Evolutionary conservation across 176 grass and related monocot species (phyloP), one percentile per base, ranked within the genome.

Genomic region (Pontederia crassipes): DNA sequence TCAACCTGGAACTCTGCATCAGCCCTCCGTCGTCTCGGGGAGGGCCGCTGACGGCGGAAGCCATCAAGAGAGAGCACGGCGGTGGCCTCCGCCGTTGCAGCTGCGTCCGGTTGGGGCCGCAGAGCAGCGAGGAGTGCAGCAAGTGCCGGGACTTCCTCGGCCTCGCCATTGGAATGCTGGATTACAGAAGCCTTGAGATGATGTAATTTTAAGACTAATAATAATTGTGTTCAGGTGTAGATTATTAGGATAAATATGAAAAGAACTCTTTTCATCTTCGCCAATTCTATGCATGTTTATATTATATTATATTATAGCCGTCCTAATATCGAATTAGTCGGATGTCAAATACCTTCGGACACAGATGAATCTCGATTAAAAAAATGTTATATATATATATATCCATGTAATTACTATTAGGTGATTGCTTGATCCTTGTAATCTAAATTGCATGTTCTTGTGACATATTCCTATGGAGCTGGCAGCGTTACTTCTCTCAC

Each of bases 181-280:
- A 84, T 57, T 95, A 83, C 81, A 87, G 91, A 95, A 90, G 77
- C 74, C 65, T 89, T 26, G 63, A 95, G 74, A 89, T 95, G 86
- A 89, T 83, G 17, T 95, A 66, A 77, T 50, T 12, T 8, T 24
- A 48, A 26, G 32, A 2, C 6, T 35, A 32, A 65, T 35, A 28
- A 45, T 16, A 2, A 52, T 15, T 14, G 2, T 10, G 12, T 10
- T 12, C 14, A 52, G 14, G 11, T 4, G 49, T 12, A 12, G 49
- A 52, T 10, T 10, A 14, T 12, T 10, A 52, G 49, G 49, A 52
- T 24, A 0, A 24, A 24, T 24, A 24, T 24, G 20, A 24, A 24
- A 24, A 24, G 20, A 24, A 24, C 20, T 24, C 20, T 24, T 24
- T 24, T 24, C 20, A 24, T 24, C 20, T 24, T 24, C 1, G 20